These are phyloP conservation scores for Macrophomina pseudophaseolina DNA, from an alignment of 2,329 filamentous ascomycete genomes.

Conservation along the genomic window DNA sequence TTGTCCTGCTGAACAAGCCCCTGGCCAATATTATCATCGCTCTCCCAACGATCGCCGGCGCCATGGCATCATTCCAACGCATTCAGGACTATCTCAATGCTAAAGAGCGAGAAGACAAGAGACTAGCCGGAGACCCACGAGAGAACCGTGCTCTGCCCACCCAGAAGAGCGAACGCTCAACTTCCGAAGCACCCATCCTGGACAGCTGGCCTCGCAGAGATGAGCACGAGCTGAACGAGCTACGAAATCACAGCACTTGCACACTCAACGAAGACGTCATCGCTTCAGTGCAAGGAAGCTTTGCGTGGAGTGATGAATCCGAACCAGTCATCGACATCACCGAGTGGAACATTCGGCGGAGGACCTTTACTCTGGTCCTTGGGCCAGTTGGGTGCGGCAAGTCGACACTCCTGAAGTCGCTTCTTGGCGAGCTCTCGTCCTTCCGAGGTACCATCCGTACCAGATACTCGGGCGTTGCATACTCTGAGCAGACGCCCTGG, in stretches of 20 bases:
- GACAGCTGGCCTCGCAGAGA: neutral
- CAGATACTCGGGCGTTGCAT: constrained; percentile 41
- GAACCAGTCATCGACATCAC: neutral
- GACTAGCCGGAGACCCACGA: neutral
- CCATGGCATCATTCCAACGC: neutral
- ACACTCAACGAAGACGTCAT: neutral
- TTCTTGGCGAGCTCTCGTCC: constrained; percentile 43
- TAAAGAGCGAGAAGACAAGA: neutral
- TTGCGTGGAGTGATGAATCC: neutral
- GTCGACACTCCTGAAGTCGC: constrained; percentile 49
- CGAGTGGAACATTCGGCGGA: neutral
- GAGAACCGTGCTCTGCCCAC: neutral
- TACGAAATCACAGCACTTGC: neutral
- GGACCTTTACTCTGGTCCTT: neutral
- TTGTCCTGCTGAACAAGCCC: neutral
- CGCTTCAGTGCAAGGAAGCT: neutral
- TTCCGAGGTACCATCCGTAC: constrained; percentile 39
- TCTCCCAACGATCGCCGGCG: neutral
- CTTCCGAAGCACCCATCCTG: neutral
- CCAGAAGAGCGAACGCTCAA: neutral
- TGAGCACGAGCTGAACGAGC: neutral
- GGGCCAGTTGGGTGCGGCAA: constrained; percentile 41
- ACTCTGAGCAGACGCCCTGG: constrained; percentile 47
- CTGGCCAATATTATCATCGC: constrained; percentile 1
- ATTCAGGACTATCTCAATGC: neutral